Percentiles rank a stretch among this genome's conserved stretches.
Evolutionary conservation across 371 early-diverging fungal genomes (phyloP).

Genomic region (Lichtheimia ornata): DNA sequence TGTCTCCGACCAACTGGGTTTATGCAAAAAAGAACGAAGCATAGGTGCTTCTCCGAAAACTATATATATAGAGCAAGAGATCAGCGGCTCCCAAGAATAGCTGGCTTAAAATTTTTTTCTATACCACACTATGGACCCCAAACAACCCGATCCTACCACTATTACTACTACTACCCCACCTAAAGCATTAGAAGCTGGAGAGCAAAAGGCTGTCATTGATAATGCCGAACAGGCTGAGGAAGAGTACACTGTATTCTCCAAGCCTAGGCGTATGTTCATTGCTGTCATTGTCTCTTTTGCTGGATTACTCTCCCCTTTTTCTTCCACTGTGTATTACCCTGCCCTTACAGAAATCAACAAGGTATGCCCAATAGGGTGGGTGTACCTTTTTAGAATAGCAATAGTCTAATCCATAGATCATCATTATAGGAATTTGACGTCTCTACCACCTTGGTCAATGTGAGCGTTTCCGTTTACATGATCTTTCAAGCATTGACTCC

Average conservation of each 20-base stretch:
- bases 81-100: too few relatives aligned
- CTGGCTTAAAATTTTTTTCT: too few relatives aligned
- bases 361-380: conserved; percentile 12
- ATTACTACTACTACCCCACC: too few relatives aligned
- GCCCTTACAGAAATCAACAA: conserved; percentile 21
- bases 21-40: too few relatives aligned
- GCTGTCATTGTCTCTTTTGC: conserved; percentile 19
- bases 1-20: too few relatives aligned
- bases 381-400: not conserved
- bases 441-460: conserved; percentile 17
- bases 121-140: too few relatives aligned
- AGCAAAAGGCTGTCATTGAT: too few relatives aligned
- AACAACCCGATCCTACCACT: too few relatives aligned
- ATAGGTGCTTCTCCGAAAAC: too few relatives aligned
- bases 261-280: conserved; percentile 9
- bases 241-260: conserved; percentile 13
- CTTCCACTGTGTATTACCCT: conserved; percentile 29
- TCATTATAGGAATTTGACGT: conserved; percentile 15
- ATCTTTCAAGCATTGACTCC: conserved; percentile 27
- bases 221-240: not conserved
- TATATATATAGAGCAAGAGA: too few relatives aligned
- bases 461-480: conserved; percentile 22
- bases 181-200: too few relatives aligned
- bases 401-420: not conserved
- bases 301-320: conserved; percentile 27